A percentile compares a stretch with the other conserved stretches of the same genome.
Evolutionary conservation across 78 protist genomes (phyloP).

Genomic region (Guillardia theta): DNA sequence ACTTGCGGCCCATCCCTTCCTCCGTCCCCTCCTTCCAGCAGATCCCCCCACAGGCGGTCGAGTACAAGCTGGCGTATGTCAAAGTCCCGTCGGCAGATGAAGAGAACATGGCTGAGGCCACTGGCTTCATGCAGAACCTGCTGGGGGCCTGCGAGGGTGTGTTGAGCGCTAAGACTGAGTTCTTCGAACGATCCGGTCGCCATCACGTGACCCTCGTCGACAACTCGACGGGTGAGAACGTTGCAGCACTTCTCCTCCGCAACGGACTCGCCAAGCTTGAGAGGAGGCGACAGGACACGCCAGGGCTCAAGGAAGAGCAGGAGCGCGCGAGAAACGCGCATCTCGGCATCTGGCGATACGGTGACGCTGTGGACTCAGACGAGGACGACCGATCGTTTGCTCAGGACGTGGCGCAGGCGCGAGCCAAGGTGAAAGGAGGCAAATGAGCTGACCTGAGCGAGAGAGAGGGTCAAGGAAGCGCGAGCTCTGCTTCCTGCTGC

Average conservation of each 20-base stretch:
- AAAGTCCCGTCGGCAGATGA: neutral
- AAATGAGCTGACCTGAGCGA: no score
- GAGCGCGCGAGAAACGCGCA: neutral
- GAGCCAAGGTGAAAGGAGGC: neutral
- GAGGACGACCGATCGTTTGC: neutral
- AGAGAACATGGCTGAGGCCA: neutral
- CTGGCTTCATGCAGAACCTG: neutral
- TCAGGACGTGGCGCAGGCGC: neutral
- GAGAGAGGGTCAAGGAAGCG: no score
- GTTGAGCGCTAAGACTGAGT: neutral
- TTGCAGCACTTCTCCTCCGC: neutral
- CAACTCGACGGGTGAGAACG: neutral
- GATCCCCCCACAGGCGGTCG: neutral
- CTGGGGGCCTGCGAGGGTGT: neutral
- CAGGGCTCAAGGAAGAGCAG: neutral
- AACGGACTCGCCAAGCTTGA: slow-evolving; percentile 8
- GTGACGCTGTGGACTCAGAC: neutral
- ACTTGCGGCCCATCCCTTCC: neutral
- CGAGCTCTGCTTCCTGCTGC: no score
- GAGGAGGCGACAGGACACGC: neutral
- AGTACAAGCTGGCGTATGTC: slow-evolving; percentile 6
- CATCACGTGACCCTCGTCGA: neutral
- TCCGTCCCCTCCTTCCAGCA: neutral
- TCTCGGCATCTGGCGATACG: neutral
- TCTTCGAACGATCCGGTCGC: neutral